phyloP scores from a whole-genome alignment of 78 protist genomes.

The Dictyostelium firmibasis region DNA sequence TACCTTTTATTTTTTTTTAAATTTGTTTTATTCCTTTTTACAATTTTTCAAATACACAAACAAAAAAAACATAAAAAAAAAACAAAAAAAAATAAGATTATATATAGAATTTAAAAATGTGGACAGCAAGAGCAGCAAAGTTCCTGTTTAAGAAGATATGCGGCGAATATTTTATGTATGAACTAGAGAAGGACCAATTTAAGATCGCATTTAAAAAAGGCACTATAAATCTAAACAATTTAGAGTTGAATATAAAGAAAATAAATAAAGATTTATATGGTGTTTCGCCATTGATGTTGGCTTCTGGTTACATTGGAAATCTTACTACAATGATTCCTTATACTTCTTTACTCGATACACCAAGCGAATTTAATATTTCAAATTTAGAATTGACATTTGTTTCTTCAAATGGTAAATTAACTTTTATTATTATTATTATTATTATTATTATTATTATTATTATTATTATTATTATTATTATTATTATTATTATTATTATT shows the following conservation, averaged over 20 bases:
- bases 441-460: not conserved
- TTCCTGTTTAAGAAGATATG: slow-evolving; percentile 45
- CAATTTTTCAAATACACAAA: no score
- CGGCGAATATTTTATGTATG: slow-evolving; percentile 55
- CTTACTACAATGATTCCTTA: slow-evolving; percentile 29
- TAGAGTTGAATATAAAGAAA: slow-evolving; percentile 18
- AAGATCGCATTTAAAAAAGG: slow-evolving; percentile 63
- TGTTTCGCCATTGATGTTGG: slow-evolving; percentile 2
- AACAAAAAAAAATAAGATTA: not conserved
- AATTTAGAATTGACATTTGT: slow-evolving; percentile 58
- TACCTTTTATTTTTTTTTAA: no score
- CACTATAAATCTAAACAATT: slow-evolving; percentile 14
- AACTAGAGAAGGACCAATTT: slow-evolving; percentile 52
- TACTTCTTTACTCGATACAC: slow-evolving; percentile 30
- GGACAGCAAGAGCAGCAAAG: slow-evolving; percentile 30
- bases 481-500: no score
- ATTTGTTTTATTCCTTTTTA: no score
- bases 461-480: not conserved
- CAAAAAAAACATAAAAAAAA: not conserved
- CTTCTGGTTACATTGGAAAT: slow-evolving; percentile 41
- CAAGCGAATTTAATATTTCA: slow-evolving; percentile 28
- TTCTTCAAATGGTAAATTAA: slow-evolving; percentile 7
- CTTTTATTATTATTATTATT: not conserved
- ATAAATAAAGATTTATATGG: slow-evolving; percentile 24
- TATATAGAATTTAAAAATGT: slow-evolving; percentile 23